A percentile compares a stretch with the other conserved stretches of the same genome.
phyloP scores from a whole-genome alignment of 176 grass and related monocot species.

The Paspalum notatum region DNA sequence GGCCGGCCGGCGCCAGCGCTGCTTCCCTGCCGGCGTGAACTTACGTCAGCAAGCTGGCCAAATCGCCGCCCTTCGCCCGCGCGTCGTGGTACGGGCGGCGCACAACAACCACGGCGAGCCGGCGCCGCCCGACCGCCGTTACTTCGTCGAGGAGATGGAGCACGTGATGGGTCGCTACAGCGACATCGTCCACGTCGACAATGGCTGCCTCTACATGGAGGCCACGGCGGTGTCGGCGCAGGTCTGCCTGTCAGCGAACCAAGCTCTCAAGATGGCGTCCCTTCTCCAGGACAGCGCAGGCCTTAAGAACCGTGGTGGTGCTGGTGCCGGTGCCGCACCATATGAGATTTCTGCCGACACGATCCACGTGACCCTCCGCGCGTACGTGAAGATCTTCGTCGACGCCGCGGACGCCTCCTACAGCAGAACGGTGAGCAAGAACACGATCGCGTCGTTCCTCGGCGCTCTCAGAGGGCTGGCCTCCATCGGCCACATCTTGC shows the following conservation, averaged over 20 bases:
- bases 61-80: background rate
- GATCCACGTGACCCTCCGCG: background rate
- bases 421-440: background rate
- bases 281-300: background rate
- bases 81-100: conserved; percentile 4
- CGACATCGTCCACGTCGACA: conserved; percentile 16
- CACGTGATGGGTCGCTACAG: background rate
- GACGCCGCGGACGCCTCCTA: background rate
- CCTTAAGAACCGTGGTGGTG: background rate
- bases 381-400: background rate
- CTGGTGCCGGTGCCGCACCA: too few relatives aligned
- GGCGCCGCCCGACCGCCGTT: background rate
- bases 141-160: conserved; percentile 21
- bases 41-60: background rate
- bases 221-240: conserved; percentile 24
- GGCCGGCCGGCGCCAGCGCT: background rate
- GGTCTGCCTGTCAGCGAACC: conserved; percentile 3
- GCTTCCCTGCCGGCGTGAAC: background rate
- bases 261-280: conserved; percentile 32
- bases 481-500: conserved; percentile 31
- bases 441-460: conserved; percentile 2
- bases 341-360: conserved; percentile 28
- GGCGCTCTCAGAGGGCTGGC: conserved; percentile 24
- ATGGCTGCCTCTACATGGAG: conserved; percentile 31
- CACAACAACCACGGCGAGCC: background rate